Evolutionary conservation across 1,284 basidiomycete species (phyloP), one percentile per base, ranked within the genome.

Genomic region (Apiotrichum gamsii): DNA sequence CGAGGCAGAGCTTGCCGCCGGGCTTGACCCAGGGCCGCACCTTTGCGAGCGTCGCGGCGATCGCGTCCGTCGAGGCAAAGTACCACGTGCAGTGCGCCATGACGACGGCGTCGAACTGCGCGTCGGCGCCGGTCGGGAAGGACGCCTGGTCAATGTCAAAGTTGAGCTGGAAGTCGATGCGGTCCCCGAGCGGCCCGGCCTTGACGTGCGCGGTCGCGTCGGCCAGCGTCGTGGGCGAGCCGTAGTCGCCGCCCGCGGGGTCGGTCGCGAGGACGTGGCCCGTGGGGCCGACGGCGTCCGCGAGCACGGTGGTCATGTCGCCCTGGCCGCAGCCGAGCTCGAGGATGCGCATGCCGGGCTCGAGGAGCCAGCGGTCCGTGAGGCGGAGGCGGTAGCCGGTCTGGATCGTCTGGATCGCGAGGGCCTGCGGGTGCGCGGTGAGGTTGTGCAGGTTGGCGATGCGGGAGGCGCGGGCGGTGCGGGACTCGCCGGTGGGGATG

Each of bases 51-150:
- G 32, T 32, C 8, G 11, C 11, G 5, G 20, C 16, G 4, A 49
- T 23, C 2, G 36, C 37, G 2, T 15, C 24, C 2, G 35, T 23
- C 14, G 47, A 43, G 14, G 31, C 31, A 14, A 49, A 49, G 25
- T 49, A 49, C 47, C 47, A 49, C 24, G 38, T 37, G 10, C 40
- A 49, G 24, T 49, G 47, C 18, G 40, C 42, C 23, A 49, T 41
- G 10, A 42, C 41, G 8, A 29, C 19, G 11, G 14, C 29, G 16
- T 38, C 30, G 8, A 14, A 13, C n/a, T 21, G 18, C 24, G 38
- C 19, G 39, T 40, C 31, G 15, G 24, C 38, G 15, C 19, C 36
- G 14, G 20, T 29, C 31, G 36, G 30, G 18, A 38, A 25, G 23
- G 34, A 35, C 8, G 36, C 35, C 16, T 8, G 23, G 18, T 30